Percentiles rank a stretch among this genome's conserved stretches.
phyloP scores from a whole-genome alignment of 192 early-diverging fungal genomes.

The Podochytrium sp. region DNA sequence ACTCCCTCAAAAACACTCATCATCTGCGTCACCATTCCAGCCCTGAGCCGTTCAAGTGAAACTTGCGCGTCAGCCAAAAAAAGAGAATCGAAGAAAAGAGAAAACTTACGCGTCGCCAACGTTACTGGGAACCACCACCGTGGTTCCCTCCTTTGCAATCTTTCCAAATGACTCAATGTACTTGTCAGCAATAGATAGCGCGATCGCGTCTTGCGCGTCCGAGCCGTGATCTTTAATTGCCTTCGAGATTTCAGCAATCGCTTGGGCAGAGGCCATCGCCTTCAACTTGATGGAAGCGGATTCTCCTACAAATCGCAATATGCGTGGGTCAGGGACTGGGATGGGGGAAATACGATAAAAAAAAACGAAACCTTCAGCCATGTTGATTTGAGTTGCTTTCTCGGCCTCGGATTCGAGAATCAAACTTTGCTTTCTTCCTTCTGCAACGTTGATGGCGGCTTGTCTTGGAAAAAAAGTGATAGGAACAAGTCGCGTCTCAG shows the following conservation, averaged over 20 bases:
- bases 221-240: slow-evolving; percentile 64
- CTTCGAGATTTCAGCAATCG: slow-evolving; percentile 78
- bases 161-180: slow-evolving; percentile 93
- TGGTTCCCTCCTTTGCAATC: slow-evolving; percentile 91
- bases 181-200: slow-evolving; percentile 92
- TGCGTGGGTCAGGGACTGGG: neutral
- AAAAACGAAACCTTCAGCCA: slow-evolving; percentile 66
- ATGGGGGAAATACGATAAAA: slow-evolving; percentile 1
- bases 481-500: too few species aligned
- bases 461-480: slow-evolving; percentile 51
- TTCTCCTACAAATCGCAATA: slow-evolving; percentile 61
- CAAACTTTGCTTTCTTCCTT: slow-evolving; percentile 88
- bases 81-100: neutral
- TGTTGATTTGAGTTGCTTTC: slow-evolving; percentile 86
- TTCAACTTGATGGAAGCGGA: slow-evolving; percentile 85
- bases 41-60: slow-evolving; percentile 33
- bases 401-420: slow-evolving; percentile 96
- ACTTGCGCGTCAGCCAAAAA: neutral
- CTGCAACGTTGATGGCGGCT: slow-evolving; percentile 96
- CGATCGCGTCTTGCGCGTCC: slow-evolving; percentile 79
- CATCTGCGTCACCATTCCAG: slow-evolving; percentile 89
- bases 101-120: slow-evolving; percentile 70
- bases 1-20: slow-evolving; percentile 42
- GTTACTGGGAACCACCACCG: slow-evolving; percentile 85
- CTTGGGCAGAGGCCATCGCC: slow-evolving; percentile 79